phyloP scores from a whole-genome alignment of 2,329 filamentous ascomycete genomes.

The Diaporthe nobilis region DNA sequence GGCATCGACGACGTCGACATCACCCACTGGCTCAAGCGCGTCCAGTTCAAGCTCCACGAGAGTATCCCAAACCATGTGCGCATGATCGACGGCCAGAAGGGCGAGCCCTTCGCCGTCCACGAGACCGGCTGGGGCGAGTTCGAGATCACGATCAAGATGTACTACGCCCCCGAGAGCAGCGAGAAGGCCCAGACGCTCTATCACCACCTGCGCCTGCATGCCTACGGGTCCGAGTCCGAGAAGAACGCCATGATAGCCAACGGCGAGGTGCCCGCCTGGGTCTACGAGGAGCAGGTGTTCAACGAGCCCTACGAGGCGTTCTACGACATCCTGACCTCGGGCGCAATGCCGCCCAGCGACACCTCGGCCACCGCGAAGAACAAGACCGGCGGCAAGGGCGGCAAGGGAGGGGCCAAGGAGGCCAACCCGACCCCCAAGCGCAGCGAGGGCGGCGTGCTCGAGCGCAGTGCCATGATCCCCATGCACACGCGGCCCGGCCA shows the following conservation, averaged over 20 bases:
- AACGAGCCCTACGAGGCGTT: slow-evolving; percentile 96
- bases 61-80: slow-evolving; percentile 93
- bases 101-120: slow-evolving; percentile 83
- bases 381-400: slow-evolving; percentile 56
- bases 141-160: slow-evolving; percentile 94
- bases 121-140: slow-evolving; percentile 99
- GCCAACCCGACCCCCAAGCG: slow-evolving; percentile 54
- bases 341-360: slow-evolving; percentile 65
- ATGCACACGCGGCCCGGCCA: slow-evolving; percentile 75
- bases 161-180: slow-evolving; percentile 87
- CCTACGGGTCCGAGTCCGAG: slow-evolving; percentile 87
- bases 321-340: slow-evolving; percentile 86
- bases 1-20: slow-evolving; percentile 92
- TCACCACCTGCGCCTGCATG: slow-evolving; percentile 91
- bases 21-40: slow-evolving; percentile 95
- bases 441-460: slow-evolving; percentile 68
- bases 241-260: slow-evolving; percentile 71
- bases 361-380: slow-evolving; percentile 21
- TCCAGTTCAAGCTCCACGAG: slow-evolving; percentile 98
- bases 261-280: slow-evolving; percentile 81
- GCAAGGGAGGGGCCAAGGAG: slow-evolving; percentile 63
- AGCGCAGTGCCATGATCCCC: slow-evolving; percentile 83
- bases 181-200: slow-evolving; percentile 98
- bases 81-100: slow-evolving; percentile 80
- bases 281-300: slow-evolving; percentile 95